Percentiles rank a stretch among this genome's conserved stretches.
These are phyloP conservation scores for Carnegiea gigantea DNA, from an alignment of 179 eudicot species.

Conservation along the genomic window DNA sequence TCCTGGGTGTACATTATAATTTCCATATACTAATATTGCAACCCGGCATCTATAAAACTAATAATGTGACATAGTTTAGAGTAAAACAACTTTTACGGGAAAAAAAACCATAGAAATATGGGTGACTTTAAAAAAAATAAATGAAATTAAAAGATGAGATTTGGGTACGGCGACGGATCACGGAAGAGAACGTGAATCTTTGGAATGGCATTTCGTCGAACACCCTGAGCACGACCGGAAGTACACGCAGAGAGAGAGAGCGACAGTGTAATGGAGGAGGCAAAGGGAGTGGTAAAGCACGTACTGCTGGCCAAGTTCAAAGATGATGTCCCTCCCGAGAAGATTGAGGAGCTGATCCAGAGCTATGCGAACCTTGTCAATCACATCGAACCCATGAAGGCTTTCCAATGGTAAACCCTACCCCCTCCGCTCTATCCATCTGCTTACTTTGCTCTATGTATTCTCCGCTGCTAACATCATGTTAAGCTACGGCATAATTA, in stretches of 20 bases:
- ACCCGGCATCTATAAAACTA: too few relatives aligned
- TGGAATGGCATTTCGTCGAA: not conserved
- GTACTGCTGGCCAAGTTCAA: slow-evolving; percentile 65
- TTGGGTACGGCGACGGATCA: too few relatives aligned
- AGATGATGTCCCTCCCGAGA: slow-evolving; percentile 48
- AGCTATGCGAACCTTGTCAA: slow-evolving; percentile 67
- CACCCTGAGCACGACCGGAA: not conserved
- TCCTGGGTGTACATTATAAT: too few relatives aligned
- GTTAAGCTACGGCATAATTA: too few relatives aligned
- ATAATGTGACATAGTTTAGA: too few relatives aligned
- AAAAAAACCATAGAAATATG: too few relatives aligned
- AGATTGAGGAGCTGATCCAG: slow-evolving; percentile 55
- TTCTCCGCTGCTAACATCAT: not conserved
- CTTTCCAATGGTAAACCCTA: slow-evolving; percentile 51
- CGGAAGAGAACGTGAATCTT: too few relatives aligned
- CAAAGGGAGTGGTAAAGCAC: slow-evolving; percentile 62
- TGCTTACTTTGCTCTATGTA: not conserved
- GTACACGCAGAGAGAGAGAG: slow-evolving; percentile 4
- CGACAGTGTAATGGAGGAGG: slow-evolving; percentile 27
- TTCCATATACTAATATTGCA: too few relatives aligned
- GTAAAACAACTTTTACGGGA: too few relatives aligned
- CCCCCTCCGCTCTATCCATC: too few relatives aligned
- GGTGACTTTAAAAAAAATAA: too few relatives aligned
- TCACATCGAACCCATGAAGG: slow-evolving; percentile 67
- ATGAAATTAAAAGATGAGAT: too few relatives aligned